Evolutionary conservation across 1,284 basidiomycete genomes (phyloP), one percentile per base, ranked within the genome.

Genomic region (Chalciporus sp.): DNA sequence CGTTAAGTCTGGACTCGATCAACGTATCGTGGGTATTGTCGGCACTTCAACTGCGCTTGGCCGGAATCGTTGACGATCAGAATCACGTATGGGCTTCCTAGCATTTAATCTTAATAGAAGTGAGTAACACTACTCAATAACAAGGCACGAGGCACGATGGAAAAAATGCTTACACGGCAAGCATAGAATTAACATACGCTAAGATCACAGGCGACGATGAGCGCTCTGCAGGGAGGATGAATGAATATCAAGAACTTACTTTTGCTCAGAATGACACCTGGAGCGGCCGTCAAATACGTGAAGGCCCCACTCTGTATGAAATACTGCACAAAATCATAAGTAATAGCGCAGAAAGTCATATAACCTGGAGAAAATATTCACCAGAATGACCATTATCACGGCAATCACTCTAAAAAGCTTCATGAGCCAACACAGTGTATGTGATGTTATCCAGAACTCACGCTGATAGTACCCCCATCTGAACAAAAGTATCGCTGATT

Each of bases 101-200:
- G 61, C 55, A 28, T 62, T 62, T 31, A 65, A 10, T 26, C 41
- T 42, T 14, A n/a, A 42, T 20, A 31, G 12, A 31, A 31, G 29
- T 9, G n/a, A n/a, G n/a, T n/a, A n/a, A n/a, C n/a, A n/a, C 23
- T 6, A 23, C 23, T 23, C 23, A 23, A 23, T 23, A 23, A 23
- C 23, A 23, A 23, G 23, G 23, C 23, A 23, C 23, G 23, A 23
- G 23, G 23, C 23, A 6, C 23, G 23, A 23, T 23, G 23, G 23
- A 7, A 17, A n/a, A 46, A 37, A 28, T 7, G 14, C 64, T 51
- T 49, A 64, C 62, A 64, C 59, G 8, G 60, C 47, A 5, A 66
- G 43, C 62, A 63, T 67, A 17, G 62, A 68, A 39, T 67, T 65
- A 39, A 51, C 16, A n/a, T 61, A 65, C 26, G 56, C 66, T 67